Evolutionary conservation across 805 yeast species (phyloP), one percentile per base, ranked within the genome.

Genomic region (Kuraishia ogatae): DNA sequence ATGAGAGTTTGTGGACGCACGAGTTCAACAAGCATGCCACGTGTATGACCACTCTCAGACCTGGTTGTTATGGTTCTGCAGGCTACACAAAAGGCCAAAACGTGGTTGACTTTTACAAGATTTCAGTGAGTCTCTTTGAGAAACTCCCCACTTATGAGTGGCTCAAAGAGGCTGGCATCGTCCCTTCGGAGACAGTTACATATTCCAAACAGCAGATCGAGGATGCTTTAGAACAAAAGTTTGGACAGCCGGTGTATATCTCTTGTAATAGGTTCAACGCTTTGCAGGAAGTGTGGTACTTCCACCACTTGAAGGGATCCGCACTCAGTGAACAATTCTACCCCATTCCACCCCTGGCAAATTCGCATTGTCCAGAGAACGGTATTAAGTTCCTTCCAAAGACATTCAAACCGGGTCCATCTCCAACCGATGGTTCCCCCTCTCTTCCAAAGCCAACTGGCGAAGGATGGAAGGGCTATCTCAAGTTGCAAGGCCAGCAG

Each of bases 21-120:
- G 97, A 92, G 70, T 92, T 81, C 77, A 91, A 92, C 73, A 92
- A 92, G 67, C 98, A 92, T 66, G 97, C 92, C 23, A 90, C 97
- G 10, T 92, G 97, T 71, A 84, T 91, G 78, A 81, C 84, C 51
- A 90, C 97, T 0, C 73, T 92, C 50, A 81, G 78, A 55, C 88
- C 94, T 2, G 61, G 68, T 3, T 92, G 98, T 68, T 91, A 90
- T 68, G 71, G 70, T 6, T 62, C 59, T 21, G 13, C 54, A 1
- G 54, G 59, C 21, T 67, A 66, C 56, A 61, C 64, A 23, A 54
- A 66, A 17, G 61, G 69, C 57, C 72, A 69, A 55, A 76, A 76
- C 52, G 91, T 88, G 28, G 83, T 81, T 56, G 96, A 90, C 66
- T 90, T 83, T 69, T 88, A 75, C 69, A 77, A 78, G 52, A 76